Base-by-base conservation (phyloP, 2,329 filamentous ascomycete genomes). In the Nannizzia gypsea region DNA sequence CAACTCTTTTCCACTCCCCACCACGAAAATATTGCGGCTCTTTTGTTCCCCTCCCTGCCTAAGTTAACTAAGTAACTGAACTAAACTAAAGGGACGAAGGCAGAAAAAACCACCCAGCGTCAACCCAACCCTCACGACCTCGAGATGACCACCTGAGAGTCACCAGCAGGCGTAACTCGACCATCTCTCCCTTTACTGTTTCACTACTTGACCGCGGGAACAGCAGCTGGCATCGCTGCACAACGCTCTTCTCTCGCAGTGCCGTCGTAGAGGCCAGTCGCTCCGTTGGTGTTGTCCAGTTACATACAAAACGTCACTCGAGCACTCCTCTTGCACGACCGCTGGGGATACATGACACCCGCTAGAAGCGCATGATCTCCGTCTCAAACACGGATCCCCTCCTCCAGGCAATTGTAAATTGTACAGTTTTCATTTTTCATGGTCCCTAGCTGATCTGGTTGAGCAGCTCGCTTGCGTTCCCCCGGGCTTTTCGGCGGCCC, bases 231-330 rank as follows among this genome's bases (percentile, higher is more conserved):
- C 20, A 34, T 54, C 26, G 50, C 26, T 54, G 46, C 46, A 52
- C 24, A 52, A 52, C 46, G 46, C 24, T 31, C 13, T 15, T 28
- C 46, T 52, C 26, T 26, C 9, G 26, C 46, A 6, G 22, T 52
- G 22, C 46, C 4, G 22, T 52, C 46, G 46, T 42, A 42, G 38
- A n/a, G 38, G 38, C n/a, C 38, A 42, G 50, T n/a, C 26, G 28
- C n/a, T 26, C 26, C 15, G 50, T 54, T 54, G 50, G 46, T 36
- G 46, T 15, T 54, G 26, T 34, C 26, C 50, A 31, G 50, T 54
- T 31, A 34, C 50, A 54, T 54, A 15, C 50, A 36, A 54, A 54
- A 54, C 50, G 50, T 54, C 50, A 54, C 50, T 22, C 28, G 15
- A 26, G 31, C 50, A 54, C 26, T 34, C 28, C 26, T 22, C 24